A percentile compares a stretch with the other conserved stretches of the same genome.
These are phyloP conservation scores for Botrytis fabae DNA, from an alignment of 2,329 filamentous ascomycete genomes.

Conservation along the genomic window DNA sequence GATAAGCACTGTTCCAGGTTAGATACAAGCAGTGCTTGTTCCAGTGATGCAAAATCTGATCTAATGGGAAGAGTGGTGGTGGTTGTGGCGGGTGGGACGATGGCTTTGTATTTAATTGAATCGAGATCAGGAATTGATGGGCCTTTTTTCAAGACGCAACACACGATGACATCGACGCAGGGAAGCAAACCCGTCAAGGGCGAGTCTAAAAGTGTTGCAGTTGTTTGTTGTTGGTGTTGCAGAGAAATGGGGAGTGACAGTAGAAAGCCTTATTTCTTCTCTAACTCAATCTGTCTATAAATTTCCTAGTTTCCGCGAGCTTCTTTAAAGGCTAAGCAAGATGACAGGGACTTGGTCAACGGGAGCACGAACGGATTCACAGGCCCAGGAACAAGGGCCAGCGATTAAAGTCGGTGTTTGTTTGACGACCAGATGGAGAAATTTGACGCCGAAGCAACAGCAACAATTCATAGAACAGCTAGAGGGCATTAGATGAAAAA, in stretches of 20 bases:
- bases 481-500: neutral
- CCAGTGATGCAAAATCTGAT: neutral
- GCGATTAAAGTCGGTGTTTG: slow-evolving; percentile 17
- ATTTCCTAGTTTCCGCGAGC: slow-evolving; percentile 2
- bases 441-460: slow-evolving; percentile 11
- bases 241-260: neutral
- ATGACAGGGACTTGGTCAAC: neutral
- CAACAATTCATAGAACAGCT: neutral
- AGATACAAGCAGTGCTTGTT: neutral
- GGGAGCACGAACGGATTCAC: neutral
- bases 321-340: neutral
- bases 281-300: neutral
- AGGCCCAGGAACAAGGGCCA: slow-evolving; percentile 7
- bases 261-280: neutral
- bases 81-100: neutral
- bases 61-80: neutral
- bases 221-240: slow-evolving; percentile 2
- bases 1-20: slow-evolving; percentile 26
- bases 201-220: neutral
- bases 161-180: neutral
- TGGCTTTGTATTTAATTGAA: slow-evolving; percentile 16
- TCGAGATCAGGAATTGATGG: neutral
- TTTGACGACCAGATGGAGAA: neutral
- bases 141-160: neutral
- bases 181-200: neutral